phyloP scores from a whole-genome alignment of 2,329 filamentous ascomycete species.

The Ophiostoma montium region DNA sequence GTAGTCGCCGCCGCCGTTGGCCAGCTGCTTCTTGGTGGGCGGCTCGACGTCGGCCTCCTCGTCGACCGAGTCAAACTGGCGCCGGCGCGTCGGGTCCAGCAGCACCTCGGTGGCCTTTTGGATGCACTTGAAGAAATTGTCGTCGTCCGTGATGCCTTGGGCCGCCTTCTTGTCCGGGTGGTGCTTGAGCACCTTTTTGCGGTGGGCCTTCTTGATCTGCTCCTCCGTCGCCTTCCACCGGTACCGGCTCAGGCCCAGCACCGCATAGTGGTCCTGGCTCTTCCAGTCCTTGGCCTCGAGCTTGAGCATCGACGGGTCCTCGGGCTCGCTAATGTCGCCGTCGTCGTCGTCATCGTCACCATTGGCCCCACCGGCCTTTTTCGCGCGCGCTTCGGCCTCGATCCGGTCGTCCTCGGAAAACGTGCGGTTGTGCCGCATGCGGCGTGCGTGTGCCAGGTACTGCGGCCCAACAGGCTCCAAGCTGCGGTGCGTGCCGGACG shows the following conservation, averaged over 20 bases:
- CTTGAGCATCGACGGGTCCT: slow-evolving; percentile 83
- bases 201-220: slow-evolving; percentile 97
- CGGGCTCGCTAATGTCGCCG: slow-evolving; percentile 82
- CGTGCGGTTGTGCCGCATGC: slow-evolving; percentile 89
- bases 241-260: slow-evolving; percentile 85
- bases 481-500: slow-evolving; percentile 64
- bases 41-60: slow-evolving; percentile 86
- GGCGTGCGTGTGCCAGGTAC: slow-evolving; percentile 92
- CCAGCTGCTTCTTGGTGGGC: slow-evolving; percentile 75
- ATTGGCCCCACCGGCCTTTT: slow-evolving; percentile 76
- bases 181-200: slow-evolving; percentile 98
- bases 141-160: slow-evolving; percentile 72
- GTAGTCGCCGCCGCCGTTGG: slow-evolving; percentile 72
- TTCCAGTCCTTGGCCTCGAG: slow-evolving; percentile 99
- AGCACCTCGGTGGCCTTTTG: slow-evolving; percentile 95
- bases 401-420: slow-evolving; percentile 98
- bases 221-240: slow-evolving; percentile 88
- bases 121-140: slow-evolving; percentile 99
- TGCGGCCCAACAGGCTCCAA: slow-evolving; percentile 94
- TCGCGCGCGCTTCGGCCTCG: slow-evolving; percentile 85
- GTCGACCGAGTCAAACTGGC: slow-evolving; percentile 94
- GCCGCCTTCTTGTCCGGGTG: slow-evolving; percentile 99
- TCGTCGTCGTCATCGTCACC: slow-evolving; percentile 56
- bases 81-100: slow-evolving; percentile 77
- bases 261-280: slow-evolving; percentile 95